Base-by-base conservation (phyloP, 805 yeast genomes). In the Spathaspora arborariae region DNA sequence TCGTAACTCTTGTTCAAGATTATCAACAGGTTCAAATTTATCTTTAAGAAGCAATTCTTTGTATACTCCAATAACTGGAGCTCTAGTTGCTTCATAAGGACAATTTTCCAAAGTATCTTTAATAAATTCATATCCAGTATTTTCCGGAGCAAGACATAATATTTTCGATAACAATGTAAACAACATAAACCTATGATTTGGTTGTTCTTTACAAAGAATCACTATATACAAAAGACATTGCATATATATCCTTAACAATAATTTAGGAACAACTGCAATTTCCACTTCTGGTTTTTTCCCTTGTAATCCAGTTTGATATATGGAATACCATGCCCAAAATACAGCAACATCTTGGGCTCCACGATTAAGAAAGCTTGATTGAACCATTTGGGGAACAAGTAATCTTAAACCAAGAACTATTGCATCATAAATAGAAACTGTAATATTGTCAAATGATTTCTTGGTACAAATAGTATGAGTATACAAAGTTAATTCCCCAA, bases 101-200 rank as follows among this genome's bases (percentile, higher is more conserved):
- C 92, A 85, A 44, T 77, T 70, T 22, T 70, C 67, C 43, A 92
- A 68, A 0, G 89, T 74, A 57, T 88, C 89, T 20, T 72, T 58
- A 13, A 88, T 67, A 58, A 85, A 87, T 2, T 69, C 67, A 63
- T 80, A 88, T 0, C 85, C 65, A 10, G 73, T 63, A 1, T 69
- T 68, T 49, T 86, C 88, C 0, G 82, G 78, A 26, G 82, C 63
- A 18, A 76, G 59, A 7, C 85, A 76, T 53, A 92, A 65, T 1
- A 88, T 57, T 53, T 82, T 81, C 1, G 86, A 81, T 30, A 88
- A 63, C 38, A 88, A 67, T 0, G 91, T 82, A 55, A 81, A 78
- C 9, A 75, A 68, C 24, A 80, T 68, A 41, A 61, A 58, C 34
- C 71, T 62, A 30, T 75, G 68, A 46, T 68, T 62, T 27, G 67